phyloP scores from a whole-genome alignment of 176 grass and related monocot genomes.

The Tillandsia leiboldiana region DNA sequence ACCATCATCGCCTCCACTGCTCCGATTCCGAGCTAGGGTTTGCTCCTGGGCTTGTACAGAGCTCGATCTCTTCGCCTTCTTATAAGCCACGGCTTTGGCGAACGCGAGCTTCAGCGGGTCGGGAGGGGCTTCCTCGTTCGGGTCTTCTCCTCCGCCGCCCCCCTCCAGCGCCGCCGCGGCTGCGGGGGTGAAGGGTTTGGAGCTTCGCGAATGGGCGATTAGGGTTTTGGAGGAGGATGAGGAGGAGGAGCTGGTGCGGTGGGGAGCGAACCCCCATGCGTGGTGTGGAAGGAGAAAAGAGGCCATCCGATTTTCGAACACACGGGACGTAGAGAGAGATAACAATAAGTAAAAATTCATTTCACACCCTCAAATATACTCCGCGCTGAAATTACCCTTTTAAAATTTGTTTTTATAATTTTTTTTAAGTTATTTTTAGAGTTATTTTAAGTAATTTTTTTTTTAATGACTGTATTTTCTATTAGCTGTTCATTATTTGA shows the following conservation, averaged over 20 bases:
- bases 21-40: background rate
- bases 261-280: no score
- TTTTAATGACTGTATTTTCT: no score
- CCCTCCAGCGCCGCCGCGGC: constrained; percentile 1
- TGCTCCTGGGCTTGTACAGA: background rate
- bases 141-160: constrained; percentile 3
- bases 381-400: no score
- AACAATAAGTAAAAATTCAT: no score
- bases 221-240: background rate
- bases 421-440: no score
- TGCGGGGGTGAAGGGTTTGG: background rate
- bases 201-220: background rate
- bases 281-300: background rate
- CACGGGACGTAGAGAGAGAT: no score
- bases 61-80: constrained; percentile 15
- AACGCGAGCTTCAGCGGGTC: constrained; percentile 40
- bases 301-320: constrained; percentile 6
- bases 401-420: no score
- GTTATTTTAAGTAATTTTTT: no score
- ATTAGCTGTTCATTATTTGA: no score
- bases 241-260: background rate
- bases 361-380: no score
- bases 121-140: background rate
- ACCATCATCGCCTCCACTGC: background rate
- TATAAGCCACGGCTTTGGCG: constrained; percentile 30